Conservation (phyloP, 129 eudicot species). For the Flaveria brownii region DNA sequence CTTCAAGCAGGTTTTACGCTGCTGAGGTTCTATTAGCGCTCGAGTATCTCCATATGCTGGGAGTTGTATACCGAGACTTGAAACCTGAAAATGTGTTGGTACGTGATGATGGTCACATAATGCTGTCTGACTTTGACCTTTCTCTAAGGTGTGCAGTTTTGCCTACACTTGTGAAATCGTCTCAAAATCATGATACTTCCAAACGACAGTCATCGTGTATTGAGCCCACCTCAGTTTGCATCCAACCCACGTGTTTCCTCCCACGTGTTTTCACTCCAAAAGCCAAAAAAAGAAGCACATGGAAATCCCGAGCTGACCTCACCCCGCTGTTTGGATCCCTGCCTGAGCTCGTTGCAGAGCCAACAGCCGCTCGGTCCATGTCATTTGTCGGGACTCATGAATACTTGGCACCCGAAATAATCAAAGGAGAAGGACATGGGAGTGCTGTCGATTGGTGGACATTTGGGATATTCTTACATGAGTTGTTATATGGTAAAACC, state of each 20-base stretch:
- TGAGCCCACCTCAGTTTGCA: constrained; percentile 59
- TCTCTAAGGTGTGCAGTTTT: constrained; percentile 77
- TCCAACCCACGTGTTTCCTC: constrained; percentile 75
- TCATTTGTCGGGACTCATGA: constrained; percentile 88
- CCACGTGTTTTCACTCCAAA: constrained; percentile 57
- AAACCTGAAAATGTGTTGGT: constrained; percentile 86
- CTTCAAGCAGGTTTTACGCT: constrained; percentile 70
- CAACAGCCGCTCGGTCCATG: constrained; percentile 82
- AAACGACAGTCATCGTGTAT: constrained; percentile 59
- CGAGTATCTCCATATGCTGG: constrained; percentile 93
- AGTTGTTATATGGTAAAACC: constrained; percentile 66
- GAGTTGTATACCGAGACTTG: constrained; percentile 82
- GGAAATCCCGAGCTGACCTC: constrained; percentile 43
- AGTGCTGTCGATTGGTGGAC: constrained; percentile 94
- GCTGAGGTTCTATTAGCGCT: constrained; percentile 86
- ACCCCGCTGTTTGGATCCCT: constrained; percentile 36
- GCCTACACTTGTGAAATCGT: constrained; percentile 65
- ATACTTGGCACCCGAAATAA: constrained; percentile 73
- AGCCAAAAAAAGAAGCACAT: constrained; percentile 46
- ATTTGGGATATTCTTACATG: constrained; percentile 73
- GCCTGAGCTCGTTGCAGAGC: constrained; percentile 80
- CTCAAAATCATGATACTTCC: constrained; percentile 44
- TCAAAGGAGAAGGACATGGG: constrained; percentile 81
- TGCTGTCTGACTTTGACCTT: constrained; percentile 88
- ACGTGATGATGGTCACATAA: constrained; percentile 91